phyloP scores from a whole-genome alignment of 148 eudicot species.

The Beta vulgaris region DNA sequence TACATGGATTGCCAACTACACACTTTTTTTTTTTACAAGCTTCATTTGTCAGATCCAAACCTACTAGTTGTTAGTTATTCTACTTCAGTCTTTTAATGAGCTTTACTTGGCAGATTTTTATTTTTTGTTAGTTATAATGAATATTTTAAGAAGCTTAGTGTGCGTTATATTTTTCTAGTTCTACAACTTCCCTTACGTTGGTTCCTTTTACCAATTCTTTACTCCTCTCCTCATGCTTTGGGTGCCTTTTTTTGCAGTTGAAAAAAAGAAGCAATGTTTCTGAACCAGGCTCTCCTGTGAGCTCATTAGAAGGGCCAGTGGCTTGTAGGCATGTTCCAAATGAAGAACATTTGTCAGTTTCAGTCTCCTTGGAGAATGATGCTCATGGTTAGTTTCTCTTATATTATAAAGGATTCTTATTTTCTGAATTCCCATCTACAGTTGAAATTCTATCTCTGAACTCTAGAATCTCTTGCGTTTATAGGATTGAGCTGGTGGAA shows the following conservation, averaged over 20 bases:
- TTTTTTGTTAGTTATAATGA: too few species aligned
- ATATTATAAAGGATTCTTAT: not conserved
- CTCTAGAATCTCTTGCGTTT: not conserved
- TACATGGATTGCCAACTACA: not conserved
- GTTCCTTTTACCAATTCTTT: not conserved
- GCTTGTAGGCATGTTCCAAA: conserved; percentile 42
- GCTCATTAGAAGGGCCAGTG: conserved; percentile 36
- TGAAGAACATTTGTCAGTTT: conserved; percentile 31
- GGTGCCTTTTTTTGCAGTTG: conserved; percentile 22
- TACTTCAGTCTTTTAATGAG: too few species aligned
- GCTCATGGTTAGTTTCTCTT: conserved; percentile 47
- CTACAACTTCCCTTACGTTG: not conserved
- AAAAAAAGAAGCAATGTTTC: conserved; percentile 4
- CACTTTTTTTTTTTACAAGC: not conserved
- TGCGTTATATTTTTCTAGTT: not conserved
- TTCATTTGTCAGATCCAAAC: not conserved
- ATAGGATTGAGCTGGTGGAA: too few species aligned
- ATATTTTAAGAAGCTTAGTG: not conserved
- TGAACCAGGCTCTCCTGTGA: conserved; percentile 36
- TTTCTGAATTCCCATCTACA: not conserved
- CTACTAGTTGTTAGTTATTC: not conserved
- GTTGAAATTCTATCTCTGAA: conserved; percentile 13
- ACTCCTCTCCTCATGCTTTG: not conserved
- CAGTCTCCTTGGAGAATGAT: conserved; percentile 30
- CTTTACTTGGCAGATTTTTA: too few species aligned